Conservation (phyloP, 1,139 yeast species). For the Yamadazyma mexicana region DNA sequence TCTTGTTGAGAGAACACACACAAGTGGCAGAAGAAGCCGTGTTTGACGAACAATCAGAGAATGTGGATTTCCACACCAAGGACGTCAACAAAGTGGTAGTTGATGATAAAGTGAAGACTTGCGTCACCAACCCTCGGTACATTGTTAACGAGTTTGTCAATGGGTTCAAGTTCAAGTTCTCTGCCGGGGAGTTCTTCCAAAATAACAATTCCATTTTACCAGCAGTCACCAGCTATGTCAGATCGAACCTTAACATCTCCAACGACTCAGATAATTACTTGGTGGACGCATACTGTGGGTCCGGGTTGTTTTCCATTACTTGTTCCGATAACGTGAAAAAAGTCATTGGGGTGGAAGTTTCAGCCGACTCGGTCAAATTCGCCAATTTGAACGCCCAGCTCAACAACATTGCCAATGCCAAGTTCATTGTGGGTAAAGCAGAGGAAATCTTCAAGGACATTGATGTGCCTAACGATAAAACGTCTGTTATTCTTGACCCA, state of each 20-base stretch:
- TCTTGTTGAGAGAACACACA: conserved; percentile 79
- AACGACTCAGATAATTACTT: conserved; percentile 53
- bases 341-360: conserved; percentile 92
- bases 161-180: conserved; percentile 77
- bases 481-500: conserved; percentile 93
- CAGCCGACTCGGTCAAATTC: conserved; percentile 86
- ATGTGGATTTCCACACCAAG: conserved; percentile 38
- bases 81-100: conserved; percentile 20
- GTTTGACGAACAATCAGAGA: conserved; percentile 36
- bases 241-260: conserved; percentile 45
- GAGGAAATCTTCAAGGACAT: conserved; percentile 82
- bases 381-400: conserved; percentile 79
- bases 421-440: conserved; percentile 88
- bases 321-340: conserved; percentile 76
- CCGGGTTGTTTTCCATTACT: conserved; percentile 88
- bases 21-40: conserved; percentile 25
- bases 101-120: conserved; percentile 40
- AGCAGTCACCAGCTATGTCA: conserved; percentile 75
- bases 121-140: conserved; percentile 71
- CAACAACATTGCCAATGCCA: conserved; percentile 74
- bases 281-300: conserved; percentile 97
- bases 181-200: conserved; percentile 95
- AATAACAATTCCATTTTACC: conserved; percentile 92
- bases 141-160: conserved; percentile 77
- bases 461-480: conserved; percentile 64